Conservation (phyloP, 805 yeast species). For the Yarrowia yakushimensis region DNA sequence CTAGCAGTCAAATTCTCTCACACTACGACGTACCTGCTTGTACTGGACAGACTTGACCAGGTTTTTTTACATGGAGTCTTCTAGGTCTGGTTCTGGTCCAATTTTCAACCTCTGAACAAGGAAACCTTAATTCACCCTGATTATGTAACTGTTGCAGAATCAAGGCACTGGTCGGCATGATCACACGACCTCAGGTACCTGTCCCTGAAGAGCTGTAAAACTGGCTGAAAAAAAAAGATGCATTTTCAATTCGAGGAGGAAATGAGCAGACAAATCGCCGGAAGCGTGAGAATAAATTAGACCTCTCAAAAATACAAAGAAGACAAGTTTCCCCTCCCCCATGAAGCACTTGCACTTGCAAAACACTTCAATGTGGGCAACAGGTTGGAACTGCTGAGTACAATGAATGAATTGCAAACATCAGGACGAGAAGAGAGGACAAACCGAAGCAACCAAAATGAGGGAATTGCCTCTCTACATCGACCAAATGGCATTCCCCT, state of each 20-base stretch:
- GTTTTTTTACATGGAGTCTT: too few species aligned
- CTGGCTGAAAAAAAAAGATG: background rate
- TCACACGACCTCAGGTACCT: background rate
- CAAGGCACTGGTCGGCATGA: background rate
- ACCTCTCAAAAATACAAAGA: background rate
- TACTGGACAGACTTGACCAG: too few species aligned
- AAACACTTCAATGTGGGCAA: background rate
- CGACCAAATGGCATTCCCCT: background rate
- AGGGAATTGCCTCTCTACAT: background rate
- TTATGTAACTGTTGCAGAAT: conserved; percentile 21
- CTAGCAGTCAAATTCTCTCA: too few species aligned
- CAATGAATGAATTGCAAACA: background rate
- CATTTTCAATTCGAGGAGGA: background rate
- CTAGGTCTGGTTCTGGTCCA: too few species aligned
- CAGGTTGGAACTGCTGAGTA: background rate
- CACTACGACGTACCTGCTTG: too few species aligned
- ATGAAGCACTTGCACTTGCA: too few species aligned
- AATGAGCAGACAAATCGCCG: too few species aligned
- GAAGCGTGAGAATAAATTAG: background rate
- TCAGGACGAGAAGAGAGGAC: too few species aligned
- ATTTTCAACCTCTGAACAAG: background rate
- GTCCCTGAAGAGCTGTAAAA: too few species aligned
- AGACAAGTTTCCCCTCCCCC: background rate
- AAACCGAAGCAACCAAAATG: too few species aligned
- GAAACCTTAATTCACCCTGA: conserved; percentile 10